phyloP scores from a whole-genome alignment of 1,139 yeast genomes.

The Candida freyschussii region DNA sequence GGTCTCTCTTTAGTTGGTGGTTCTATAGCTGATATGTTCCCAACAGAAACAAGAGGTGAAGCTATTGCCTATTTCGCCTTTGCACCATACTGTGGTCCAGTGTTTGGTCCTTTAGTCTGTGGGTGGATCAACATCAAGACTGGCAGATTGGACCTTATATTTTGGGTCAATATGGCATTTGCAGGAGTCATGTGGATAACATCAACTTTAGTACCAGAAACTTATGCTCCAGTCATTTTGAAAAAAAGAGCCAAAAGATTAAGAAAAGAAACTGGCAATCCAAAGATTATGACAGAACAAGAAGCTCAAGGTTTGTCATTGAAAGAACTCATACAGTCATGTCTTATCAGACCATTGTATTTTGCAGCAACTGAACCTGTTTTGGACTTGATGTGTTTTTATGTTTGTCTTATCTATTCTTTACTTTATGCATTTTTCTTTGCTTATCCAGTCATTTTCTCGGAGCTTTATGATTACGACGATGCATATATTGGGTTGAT shows the following conservation, averaged over 20 bases:
- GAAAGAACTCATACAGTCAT: slow-evolving; percentile 58
- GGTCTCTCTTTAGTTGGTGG: slow-evolving; percentile 89
- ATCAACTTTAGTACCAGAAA: slow-evolving; percentile 68
- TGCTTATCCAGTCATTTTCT: slow-evolving; percentile 77
- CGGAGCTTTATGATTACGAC: slow-evolving; percentile 57
- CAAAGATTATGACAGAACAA: slow-evolving; percentile 85
- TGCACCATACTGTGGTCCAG: slow-evolving; percentile 93
- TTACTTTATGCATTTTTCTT: slow-evolving; percentile 87
- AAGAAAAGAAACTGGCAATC: slow-evolving; percentile 77
- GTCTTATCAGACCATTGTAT: slow-evolving; percentile 69
- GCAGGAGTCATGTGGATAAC: slow-evolving; percentile 78
- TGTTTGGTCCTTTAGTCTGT: slow-evolving; percentile 82
- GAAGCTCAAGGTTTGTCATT: slow-evolving; percentile 72
- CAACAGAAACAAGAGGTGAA: slow-evolving; percentile 73
- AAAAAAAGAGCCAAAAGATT: slow-evolving; percentile 64
- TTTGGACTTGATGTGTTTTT: slow-evolving; percentile 72
- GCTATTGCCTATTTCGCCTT: slow-evolving; percentile 90
- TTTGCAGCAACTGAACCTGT: slow-evolving; percentile 80
- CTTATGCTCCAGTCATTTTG: slow-evolving; percentile 84
- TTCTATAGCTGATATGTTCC: slow-evolving; percentile 81
- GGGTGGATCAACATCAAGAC: slow-evolving; percentile 78
- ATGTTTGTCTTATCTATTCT: slow-evolving; percentile 84
- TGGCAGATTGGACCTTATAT: slow-evolving; percentile 60
- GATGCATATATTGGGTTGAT: slow-evolving; percentile 75
- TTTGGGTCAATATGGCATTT: slow-evolving; percentile 91